These are phyloP conservation scores for Priceomyces melissophilus DNA, from an alignment of 805 yeast species.

Conservation along the genomic window DNA sequence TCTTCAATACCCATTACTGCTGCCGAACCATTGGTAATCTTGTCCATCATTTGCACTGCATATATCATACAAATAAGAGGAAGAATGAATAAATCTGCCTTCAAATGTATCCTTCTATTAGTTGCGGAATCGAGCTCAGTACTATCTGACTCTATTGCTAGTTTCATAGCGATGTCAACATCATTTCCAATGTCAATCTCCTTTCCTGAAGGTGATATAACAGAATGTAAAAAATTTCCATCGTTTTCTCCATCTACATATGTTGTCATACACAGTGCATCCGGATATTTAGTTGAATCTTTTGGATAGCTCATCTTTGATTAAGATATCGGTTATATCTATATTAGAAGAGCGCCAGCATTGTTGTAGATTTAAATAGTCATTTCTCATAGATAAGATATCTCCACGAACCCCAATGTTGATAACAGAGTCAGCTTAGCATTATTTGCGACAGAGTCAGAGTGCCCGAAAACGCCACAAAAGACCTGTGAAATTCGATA, in stretches of 20 bases:
- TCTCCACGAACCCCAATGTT: too few species aligned
- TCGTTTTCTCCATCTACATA: neutral
- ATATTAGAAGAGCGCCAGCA: neutral
- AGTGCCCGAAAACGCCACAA: too few species aligned
- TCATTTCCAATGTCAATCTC: constrained; percentile 25
- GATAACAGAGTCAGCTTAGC: too few species aligned
- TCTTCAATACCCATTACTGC: constrained; percentile 35
- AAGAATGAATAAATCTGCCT: constrained; percentile 21
- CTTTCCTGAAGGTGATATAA: constrained; percentile 19
- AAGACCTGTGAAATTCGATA: too few species aligned
- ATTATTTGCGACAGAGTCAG: too few species aligned
- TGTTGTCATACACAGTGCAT: neutral
- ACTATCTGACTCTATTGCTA: constrained; percentile 19
- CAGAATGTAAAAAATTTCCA: too few species aligned
- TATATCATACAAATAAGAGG: constrained; percentile 24
- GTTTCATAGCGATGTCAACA: constrained; percentile 38
- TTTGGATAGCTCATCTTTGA: neutral
- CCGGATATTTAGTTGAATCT: neutral
- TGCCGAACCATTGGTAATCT: constrained; percentile 37
- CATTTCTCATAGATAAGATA: too few species aligned
- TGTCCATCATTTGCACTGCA: constrained; percentile 34
- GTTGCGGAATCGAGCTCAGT: constrained; percentile 13
- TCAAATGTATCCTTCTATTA: constrained; percentile 12
- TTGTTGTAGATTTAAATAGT: neutral
- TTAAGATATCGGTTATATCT: neutral